Evolutionary conservation across 192 early-diverging fungal species (phyloP), one percentile per base, ranked within the genome.

Genomic region (Linnemannia elongata): DNA sequence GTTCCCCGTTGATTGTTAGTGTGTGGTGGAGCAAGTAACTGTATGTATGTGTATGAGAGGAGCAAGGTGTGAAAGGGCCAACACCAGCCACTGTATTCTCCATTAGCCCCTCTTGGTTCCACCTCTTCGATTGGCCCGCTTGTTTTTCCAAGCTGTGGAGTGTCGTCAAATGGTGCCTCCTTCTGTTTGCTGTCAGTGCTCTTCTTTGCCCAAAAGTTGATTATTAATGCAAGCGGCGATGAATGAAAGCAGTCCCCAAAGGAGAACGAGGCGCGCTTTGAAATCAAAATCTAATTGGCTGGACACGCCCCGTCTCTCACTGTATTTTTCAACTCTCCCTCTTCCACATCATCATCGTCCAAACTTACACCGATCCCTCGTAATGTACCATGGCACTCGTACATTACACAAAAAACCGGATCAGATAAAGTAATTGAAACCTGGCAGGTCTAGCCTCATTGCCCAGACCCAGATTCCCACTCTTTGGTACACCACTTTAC

Each of bases 121-220:
- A 10, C 60, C 0, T 39, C 1, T 30, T 30, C 60, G 27, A 66
- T 66, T 66, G 30, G 30, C 60, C 60, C 33, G 30, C 27, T 60
- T 60, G 24, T 27, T 60, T 60, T 35, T 36, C 47, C 49, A 52
- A 6, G 17, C 15, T 73, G 20, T 3, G n/a, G 4, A 1, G 20
- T 81, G 80, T 75, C 80, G 80, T 81, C 80, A 81, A 75, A 22
- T 81, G 73, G 63, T 74, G 80, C 27, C 3, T 57, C 8, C 24
- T 30, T 6, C 57, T 10, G n/a, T n/a, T n/a, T n/a, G 27, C 57
- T 63, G 57, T 33, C 60, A 24, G 72, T 35, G 22, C 72, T 45
- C 18, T 4, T 76, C 41, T n/a, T 33, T 3, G 1, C 24, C 12
- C 4, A 13, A 33, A 0, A 18, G 4, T 44, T 44, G 75, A 33